phyloP scores from a whole-genome alignment of 2,329 filamentous ascomycete genomes.

The Pseudocercospora musae region DNA sequence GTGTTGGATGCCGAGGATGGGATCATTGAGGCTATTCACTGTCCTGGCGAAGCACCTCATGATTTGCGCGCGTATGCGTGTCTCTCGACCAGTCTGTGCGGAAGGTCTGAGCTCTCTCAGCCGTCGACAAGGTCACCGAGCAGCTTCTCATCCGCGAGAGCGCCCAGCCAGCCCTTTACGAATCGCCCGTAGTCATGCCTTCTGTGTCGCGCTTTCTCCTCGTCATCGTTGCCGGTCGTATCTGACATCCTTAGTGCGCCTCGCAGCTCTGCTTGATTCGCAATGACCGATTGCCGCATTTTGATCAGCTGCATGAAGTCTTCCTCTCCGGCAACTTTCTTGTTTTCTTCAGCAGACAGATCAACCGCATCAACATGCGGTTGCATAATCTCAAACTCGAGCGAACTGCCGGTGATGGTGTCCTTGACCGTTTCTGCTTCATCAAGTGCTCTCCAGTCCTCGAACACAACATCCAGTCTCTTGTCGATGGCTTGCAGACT shows the following conservation, averaged over 20 bases:
- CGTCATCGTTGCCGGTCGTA: slow-evolving; percentile 45
- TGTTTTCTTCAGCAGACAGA: slow-evolving; percentile 26
- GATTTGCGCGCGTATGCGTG: too few relatives aligned
- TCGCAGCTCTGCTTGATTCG: slow-evolving; percentile 38
- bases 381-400: slow-evolving; percentile 27
- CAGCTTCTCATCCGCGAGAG: slow-evolving; percentile 64
- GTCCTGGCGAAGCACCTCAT: neutral
- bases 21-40: neutral
- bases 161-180: slow-evolving; percentile 66
- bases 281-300: slow-evolving; percentile 41
- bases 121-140: slow-evolving; percentile 42
- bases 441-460: slow-evolving; percentile 45
- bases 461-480: slow-evolving; percentile 39
- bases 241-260: slow-evolving; percentile 18
- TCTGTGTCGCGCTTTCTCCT: slow-evolving; percentile 53
- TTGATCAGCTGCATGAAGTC: slow-evolving; percentile 34
- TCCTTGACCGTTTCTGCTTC: slow-evolving; percentile 24
- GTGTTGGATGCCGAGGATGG: too few relatives aligned
- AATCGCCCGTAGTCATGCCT: slow-evolving; percentile 61
- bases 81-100: too few relatives aligned
- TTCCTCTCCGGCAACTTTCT: slow-evolving; percentile 26
- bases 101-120: too few relatives aligned
- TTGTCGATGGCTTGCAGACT: slow-evolving; percentile 41
- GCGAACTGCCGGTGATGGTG: slow-evolving; percentile 18
- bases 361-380: slow-evolving; percentile 36